Percentiles rank a stretch among this genome's conserved stretches.
Evolutionary conservation across 768 basidiomycete species (phyloP).

Genomic region (Filobasidium wieringae): DNA sequence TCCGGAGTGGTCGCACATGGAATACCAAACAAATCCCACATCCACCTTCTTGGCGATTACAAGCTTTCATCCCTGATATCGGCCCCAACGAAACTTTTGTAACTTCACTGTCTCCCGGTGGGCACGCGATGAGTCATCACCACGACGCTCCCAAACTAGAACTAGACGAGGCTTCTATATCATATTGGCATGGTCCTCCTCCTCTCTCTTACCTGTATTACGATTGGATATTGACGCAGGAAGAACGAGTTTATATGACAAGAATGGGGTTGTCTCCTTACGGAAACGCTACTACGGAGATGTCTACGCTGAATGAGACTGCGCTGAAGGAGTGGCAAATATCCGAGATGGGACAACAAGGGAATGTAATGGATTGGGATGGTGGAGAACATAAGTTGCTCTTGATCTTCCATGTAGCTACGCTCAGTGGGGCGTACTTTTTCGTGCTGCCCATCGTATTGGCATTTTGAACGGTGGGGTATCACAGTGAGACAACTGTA

Average conservation of each 20-base stretch:
- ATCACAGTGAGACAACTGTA: slow-evolving; percentile 31
- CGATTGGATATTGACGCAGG: slow-evolving; percentile 47
- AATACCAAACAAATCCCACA: too few relatives aligned
- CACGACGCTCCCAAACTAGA: too few relatives aligned
- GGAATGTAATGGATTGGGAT: neutral
- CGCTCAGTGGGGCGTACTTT: slow-evolving; percentile 72
- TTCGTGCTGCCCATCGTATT: slow-evolving; percentile 56
- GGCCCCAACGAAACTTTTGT: too few relatives aligned
- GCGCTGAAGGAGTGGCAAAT: neutral
- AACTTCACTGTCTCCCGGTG: too few relatives aligned
- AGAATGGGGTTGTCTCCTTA: slow-evolving; percentile 1
- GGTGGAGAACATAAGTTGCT: slow-evolving; percentile 41
- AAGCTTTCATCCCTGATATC: too few relatives aligned
- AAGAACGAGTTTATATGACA: slow-evolving; percentile 26
- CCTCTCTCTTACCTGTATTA: slow-evolving; percentile 73
- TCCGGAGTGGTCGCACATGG: too few relatives aligned
- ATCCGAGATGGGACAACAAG: neutral
- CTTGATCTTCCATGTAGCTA: slow-evolving; percentile 60
- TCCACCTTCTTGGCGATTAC: too few relatives aligned
- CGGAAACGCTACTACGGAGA: slow-evolving; percentile 4
- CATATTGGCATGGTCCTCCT: slow-evolving; percentile 58
- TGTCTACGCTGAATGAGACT: neutral
- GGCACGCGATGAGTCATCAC: too few relatives aligned
- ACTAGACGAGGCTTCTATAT: too few relatives aligned
- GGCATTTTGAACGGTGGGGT: neutral